A percentile compares a stretch with the other conserved stretches of the same genome.
Conservation (phyloP, 2,329 filamentous ascomycete species). For the Drechslerella dactyloides region DNA sequence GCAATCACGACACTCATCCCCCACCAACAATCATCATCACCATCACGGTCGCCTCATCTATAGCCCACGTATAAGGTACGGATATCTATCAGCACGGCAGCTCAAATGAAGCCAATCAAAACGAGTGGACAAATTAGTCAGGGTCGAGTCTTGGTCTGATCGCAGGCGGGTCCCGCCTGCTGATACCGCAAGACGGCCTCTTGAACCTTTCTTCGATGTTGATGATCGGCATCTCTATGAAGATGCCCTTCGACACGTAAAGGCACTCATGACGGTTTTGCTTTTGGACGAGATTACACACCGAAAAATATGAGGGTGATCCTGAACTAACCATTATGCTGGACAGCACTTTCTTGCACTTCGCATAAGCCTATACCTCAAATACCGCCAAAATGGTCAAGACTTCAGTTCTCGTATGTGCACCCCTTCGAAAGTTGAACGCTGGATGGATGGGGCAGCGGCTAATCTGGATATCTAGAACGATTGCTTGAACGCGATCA, state of each 20-base stretch:
- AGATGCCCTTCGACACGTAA: conserved; percentile 50
- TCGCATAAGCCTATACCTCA: conserved; percentile 42
- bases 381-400: conserved; percentile 90
- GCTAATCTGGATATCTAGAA: conserved; percentile 61
- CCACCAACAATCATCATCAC: conserved; percentile 26
- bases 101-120: conserved; percentile 44
- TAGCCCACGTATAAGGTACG: conserved; percentile 39
- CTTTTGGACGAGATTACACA: conserved; percentile 28
- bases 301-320: conserved; percentile 35
- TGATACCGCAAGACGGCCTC: conserved; percentile 52
- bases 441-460: not conserved
- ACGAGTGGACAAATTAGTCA: conserved; percentile 51
- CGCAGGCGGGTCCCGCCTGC: conserved; percentile 22
- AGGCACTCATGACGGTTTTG: conserved; percentile 52
- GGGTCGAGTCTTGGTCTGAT: conserved; percentile 52
- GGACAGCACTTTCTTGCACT: conserved; percentile 28
- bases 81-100: conserved; percentile 22
- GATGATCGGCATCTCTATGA: conserved; percentile 46
- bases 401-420: conserved; percentile 80
- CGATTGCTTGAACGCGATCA: conserved; percentile 98
- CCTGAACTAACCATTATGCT: conserved; percentile 43
- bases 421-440: not conserved
- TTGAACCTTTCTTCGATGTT: conserved; percentile 52
- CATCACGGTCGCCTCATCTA: conserved; percentile 33
- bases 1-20: conserved; percentile 36